Evolutionary conservation across 2,329 filamentous ascomycete genomes (phyloP).

Genomic region (Penicillium sp.): DNA sequence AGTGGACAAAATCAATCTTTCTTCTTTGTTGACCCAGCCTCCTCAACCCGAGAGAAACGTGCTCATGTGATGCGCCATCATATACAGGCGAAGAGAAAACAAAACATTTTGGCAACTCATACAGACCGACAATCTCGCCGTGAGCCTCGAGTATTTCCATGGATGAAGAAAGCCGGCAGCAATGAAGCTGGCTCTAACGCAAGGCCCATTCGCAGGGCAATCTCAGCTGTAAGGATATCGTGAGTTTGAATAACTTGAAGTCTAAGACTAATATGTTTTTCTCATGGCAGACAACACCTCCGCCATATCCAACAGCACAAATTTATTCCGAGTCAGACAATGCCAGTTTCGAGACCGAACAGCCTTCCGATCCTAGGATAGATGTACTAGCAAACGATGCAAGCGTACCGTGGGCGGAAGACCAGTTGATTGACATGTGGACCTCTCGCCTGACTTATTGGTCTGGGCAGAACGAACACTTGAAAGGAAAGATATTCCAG

Average conservation of each 20-base stretch:
- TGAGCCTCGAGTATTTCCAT: conserved; percentile 21
- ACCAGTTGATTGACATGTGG: conserved; percentile 35
- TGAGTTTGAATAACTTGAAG: neutral
- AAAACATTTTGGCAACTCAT: conserved; percentile 24
- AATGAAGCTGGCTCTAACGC: conserved; percentile 2
- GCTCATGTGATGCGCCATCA: conserved; percentile 44
- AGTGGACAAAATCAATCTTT: conserved; percentile 30
- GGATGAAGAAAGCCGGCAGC: conserved; percentile 20
- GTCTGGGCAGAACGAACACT: conserved; percentile 37
- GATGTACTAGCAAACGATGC: conserved; percentile 27
- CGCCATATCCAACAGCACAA: neutral
- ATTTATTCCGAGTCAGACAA: neutral
- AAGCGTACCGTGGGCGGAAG: conserved; percentile 17
- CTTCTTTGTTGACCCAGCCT: conserved; percentile 39
- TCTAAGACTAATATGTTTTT: neutral
- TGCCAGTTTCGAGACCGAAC: neutral
- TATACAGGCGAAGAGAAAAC: conserved; percentile 38
- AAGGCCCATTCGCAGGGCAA: neutral
- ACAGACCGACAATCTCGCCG: conserved; percentile 17
- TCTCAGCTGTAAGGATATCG: neutral
- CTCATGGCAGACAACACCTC: neutral
- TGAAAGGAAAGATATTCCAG: conserved; percentile 35
- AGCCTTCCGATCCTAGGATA: conserved; percentile 18
- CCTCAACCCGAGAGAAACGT: conserved; percentile 39
- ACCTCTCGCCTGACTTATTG: conserved; percentile 35